These are phyloP conservation scores for Jaltomata sinuosa DNA, from an alignment of 257 asterid genomes.

Conservation along the genomic window DNA sequence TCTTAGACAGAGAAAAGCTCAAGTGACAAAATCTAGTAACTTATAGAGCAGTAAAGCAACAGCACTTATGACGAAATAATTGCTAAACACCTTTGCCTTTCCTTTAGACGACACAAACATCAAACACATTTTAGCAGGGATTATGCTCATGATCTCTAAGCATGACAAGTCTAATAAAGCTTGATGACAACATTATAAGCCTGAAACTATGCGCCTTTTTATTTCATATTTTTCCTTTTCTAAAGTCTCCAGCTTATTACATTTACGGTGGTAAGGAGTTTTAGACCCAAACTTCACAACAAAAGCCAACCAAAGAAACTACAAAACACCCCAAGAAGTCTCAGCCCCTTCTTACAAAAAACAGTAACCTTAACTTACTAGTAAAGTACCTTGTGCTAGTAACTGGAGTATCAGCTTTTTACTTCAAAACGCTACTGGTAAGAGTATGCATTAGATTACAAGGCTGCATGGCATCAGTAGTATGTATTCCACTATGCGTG, in stretches of 20 bases:
- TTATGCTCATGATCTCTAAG: neutral
- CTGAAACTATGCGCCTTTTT: neutral
- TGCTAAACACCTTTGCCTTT: neutral
- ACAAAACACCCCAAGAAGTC: neutral
- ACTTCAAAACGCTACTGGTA: neutral
- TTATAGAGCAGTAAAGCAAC: neutral
- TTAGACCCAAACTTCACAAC: neutral
- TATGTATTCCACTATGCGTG: neutral
- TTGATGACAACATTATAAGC: neutral
- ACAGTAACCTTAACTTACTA: neutral
- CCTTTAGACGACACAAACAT: neutral
- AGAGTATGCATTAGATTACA: neutral
- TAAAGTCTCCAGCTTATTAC: constrained; percentile 1
- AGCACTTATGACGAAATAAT: neutral
- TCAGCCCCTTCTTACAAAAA: neutral
- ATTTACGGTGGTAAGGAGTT: neutral
- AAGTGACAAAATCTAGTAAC: neutral
- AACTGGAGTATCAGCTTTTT: neutral
- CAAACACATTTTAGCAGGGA: neutral
- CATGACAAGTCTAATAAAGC: neutral
- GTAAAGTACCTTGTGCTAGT: neutral
- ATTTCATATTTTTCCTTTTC: neutral
- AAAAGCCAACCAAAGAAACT: neutral
- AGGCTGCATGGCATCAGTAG: neutral
- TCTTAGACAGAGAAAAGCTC: neutral